A percentile compares a stretch with the other conserved stretches of the same genome.
Conservation (phyloP, 2,329 filamentous ascomycete species). For the Aspergillus sp. region DNA sequence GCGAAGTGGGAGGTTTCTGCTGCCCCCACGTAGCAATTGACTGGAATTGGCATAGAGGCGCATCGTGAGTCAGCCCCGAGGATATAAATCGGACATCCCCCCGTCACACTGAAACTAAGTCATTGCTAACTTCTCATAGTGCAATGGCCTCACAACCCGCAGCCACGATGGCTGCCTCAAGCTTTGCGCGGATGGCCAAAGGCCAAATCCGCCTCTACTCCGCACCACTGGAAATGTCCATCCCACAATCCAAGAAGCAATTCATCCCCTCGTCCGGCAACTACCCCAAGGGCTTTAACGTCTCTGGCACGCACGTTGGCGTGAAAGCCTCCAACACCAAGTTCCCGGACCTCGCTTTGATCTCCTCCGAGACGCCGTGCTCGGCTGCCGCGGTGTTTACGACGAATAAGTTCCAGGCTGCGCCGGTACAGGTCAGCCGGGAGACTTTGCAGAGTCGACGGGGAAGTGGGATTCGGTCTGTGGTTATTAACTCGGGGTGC, state of each 20-base stretch:
- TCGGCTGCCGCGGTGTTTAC: constrained; percentile 90
- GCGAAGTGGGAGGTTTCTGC: background rate
- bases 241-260: constrained; percentile 78
- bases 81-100: background rate
- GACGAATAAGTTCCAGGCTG: constrained; percentile 96
- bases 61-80: background rate
- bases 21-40: background rate
- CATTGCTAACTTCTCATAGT: background rate
- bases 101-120: background rate
- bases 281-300: constrained; percentile 84
- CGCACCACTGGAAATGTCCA: constrained; percentile 40
- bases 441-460: constrained; percentile 60
- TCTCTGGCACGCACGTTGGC: constrained; percentile 80
- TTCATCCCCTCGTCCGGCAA: constrained; percentile 79
- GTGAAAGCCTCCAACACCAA: constrained; percentile 90
- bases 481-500: constrained; percentile 92
- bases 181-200: constrained; percentile 29
- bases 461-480: constrained; percentile 65
- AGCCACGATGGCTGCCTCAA: constrained; percentile 23
- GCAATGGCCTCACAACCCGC: constrained; percentile 23
- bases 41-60: background rate
- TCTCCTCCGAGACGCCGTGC: constrained; percentile 80
- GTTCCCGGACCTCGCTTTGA: constrained; percentile 82
- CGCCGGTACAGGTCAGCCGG: constrained; percentile 80
- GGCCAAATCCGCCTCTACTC: constrained; percentile 40